phyloP scores from a whole-genome alignment of 345 rosid genomes.

The Euclidium syriacum region DNA sequence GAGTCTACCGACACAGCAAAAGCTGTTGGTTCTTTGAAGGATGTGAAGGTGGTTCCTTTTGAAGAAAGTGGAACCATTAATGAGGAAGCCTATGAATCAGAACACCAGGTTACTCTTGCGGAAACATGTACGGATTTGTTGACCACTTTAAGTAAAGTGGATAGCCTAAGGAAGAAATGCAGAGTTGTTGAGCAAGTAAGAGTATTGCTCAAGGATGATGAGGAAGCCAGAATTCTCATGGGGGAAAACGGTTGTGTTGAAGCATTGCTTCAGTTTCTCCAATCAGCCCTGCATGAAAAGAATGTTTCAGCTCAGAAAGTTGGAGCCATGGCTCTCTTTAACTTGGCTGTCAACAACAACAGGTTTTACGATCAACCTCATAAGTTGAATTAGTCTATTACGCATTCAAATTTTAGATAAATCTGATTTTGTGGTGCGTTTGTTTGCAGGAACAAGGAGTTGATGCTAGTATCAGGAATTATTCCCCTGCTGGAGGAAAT shows the following conservation, averaged over 20 bases:
- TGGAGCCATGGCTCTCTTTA: slow-evolving; percentile 96
- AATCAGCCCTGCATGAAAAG: slow-evolving; percentile 46
- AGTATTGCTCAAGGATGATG: slow-evolving; percentile 73
- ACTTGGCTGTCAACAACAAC: slow-evolving; percentile 86
- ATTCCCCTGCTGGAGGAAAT: slow-evolving; percentile 70
- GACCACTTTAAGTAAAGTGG: slow-evolving; percentile 45
- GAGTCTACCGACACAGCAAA: slow-evolving; percentile 54
- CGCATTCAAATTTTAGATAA: too few species aligned
- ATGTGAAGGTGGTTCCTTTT: slow-evolving; percentile 60
- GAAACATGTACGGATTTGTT: slow-evolving; percentile 46
- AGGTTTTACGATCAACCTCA: slow-evolving; percentile 42
- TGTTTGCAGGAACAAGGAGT: slow-evolving; percentile 68
- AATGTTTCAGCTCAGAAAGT: slow-evolving; percentile 54
- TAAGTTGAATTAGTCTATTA: not conserved
- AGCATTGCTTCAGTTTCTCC: slow-evolving; percentile 61
- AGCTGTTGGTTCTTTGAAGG: slow-evolving; percentile 42
- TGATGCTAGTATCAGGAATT: slow-evolving; percentile 69
- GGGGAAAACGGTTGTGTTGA: slow-evolving; percentile 87
- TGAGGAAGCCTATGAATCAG: slow-evolving; percentile 43
- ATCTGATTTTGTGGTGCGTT: not conserved
- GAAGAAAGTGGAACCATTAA: slow-evolving; percentile 58
- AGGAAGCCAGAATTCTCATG: slow-evolving; percentile 78
- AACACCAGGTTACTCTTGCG: slow-evolving; percentile 32
- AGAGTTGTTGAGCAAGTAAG: slow-evolving; percentile 65
- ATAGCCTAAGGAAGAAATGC: slow-evolving; percentile 48